Evolutionary conservation across 371 early-diverging fungal species (phyloP).

Genomic region (Apophysomyces elegans): DNA sequence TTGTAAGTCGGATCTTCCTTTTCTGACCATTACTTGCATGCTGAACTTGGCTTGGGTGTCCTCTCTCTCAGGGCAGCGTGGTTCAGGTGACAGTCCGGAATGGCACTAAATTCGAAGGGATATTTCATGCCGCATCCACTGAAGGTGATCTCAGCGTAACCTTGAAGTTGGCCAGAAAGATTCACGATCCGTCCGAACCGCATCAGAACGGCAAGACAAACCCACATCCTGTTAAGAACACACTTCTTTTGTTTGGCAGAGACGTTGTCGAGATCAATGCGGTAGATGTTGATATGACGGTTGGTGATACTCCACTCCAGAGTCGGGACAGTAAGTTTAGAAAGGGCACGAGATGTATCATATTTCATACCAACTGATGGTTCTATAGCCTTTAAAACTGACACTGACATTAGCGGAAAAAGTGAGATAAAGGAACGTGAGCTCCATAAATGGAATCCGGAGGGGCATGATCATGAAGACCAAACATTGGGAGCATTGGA

Average conservation of each 20-base stretch:
- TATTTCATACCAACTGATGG: background rate
- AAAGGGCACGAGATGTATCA: background rate
- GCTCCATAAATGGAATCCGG: slow-evolving; percentile 87
- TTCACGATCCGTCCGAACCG: slow-evolving; percentile 33
- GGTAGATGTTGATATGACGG: slow-evolving; percentile 59
- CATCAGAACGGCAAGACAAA: slow-evolving; percentile 52
- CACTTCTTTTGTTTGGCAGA: slow-evolving; percentile 70
- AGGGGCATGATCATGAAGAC: slow-evolving; percentile 48
- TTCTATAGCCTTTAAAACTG: slow-evolving; percentile 78
- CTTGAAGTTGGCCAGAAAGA: slow-evolving; percentile 65
- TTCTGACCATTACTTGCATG: no score
- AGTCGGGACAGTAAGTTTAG: slow-evolving; percentile 55
- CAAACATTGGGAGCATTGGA: slow-evolving; percentile 45
- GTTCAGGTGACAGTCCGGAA: slow-evolving; percentile 72
- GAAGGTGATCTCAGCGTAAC: slow-evolving; percentile 81
- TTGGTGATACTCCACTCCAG: slow-evolving; percentile 27
- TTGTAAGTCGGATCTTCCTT: slow-evolving; percentile 51
- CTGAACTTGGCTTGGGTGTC: background rate
- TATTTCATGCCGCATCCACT: slow-evolving; percentile 77
- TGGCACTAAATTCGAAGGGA: slow-evolving; percentile 76
- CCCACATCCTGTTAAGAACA: slow-evolving; percentile 43
- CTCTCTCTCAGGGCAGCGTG: slow-evolving; percentile 66
- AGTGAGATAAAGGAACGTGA: slow-evolving; percentile 77
- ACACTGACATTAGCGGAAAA: slow-evolving; percentile 84
- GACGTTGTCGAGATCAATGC: slow-evolving; percentile 73